These are phyloP conservation scores for Phytophthora boehmeriae DNA, from an alignment of 352 stramenopile species.

Conservation along the genomic window DNA sequence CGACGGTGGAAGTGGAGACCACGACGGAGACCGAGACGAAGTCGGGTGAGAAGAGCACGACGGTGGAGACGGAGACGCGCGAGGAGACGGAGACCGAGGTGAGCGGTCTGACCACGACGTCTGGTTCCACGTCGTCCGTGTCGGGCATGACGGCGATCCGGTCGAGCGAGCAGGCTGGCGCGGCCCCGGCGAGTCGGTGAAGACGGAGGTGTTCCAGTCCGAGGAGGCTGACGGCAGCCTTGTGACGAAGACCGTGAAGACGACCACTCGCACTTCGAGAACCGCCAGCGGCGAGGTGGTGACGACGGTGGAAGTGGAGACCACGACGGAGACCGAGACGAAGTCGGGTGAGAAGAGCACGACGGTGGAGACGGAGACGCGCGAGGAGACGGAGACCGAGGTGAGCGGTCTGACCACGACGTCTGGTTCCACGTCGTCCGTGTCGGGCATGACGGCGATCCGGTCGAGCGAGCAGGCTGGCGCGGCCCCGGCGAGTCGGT, in stretches of 20 bases:
- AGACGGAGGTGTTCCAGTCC: constrained; percentile 8
- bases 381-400: constrained; percentile 4
- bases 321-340: constrained; percentile 6
- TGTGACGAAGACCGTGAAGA: constrained; percentile 8
- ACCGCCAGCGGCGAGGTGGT: constrained; percentile 1
- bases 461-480: not conserved
- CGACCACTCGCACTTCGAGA: constrained; percentile 2
- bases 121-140: constrained; percentile 1
- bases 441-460: not conserved
- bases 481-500: constrained; percentile 3
- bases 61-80: constrained; percentile 5
- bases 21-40: constrained; percentile 9
- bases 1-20: constrained; percentile 7
- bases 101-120: not conserved
- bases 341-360: constrained; percentile 5
- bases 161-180: not conserved
- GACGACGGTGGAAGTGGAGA: constrained; percentile 5
- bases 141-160: not conserved
- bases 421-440: not conserved
- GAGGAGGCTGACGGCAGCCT: constrained; percentile 1
- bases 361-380: constrained; percentile 7
- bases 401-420: not conserved
- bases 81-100: constrained; percentile 2
- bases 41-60: constrained; percentile 3
- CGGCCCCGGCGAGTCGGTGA: constrained; percentile 5